Percentiles rank a stretch among this genome's conserved stretches.
phyloP scores from a whole-genome alignment of 2,329 filamentous ascomycete species.

The Aureobasidium sp. region DNA sequence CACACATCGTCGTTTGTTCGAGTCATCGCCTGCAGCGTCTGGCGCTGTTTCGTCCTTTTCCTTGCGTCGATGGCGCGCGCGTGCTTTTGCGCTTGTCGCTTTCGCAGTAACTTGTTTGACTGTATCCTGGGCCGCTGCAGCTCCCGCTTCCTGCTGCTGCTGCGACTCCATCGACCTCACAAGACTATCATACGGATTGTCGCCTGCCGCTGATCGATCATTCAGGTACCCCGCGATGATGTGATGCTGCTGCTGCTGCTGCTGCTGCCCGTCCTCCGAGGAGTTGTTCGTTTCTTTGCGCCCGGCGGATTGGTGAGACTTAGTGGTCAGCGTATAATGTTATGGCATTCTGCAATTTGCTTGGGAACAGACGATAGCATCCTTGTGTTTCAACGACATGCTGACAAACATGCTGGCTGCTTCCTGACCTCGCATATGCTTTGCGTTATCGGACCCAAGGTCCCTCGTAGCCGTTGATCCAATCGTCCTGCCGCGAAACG shows the following conservation, averaged over 20 bases:
- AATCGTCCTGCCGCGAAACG: neutral
- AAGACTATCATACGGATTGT: neutral
- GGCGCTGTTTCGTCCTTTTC: conserved; percentile 18
- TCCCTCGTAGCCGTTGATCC: neutral
- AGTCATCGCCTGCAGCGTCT: conserved; percentile 30
- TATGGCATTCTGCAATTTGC: neutral
- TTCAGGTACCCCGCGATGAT: neutral
- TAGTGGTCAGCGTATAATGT: neutral
- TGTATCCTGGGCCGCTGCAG: neutral
- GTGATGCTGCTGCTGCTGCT: too few species aligned
- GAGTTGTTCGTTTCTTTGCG: neutral
- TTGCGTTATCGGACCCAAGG: conserved; percentile 2
- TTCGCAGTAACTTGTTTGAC: neutral
- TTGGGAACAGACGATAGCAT: neutral
- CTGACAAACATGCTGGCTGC: conserved; percentile 9
- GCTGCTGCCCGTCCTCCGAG: neutral
- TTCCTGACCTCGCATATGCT: conserved; percentile 4
- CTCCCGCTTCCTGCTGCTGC: neutral
- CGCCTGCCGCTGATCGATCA: neutral
- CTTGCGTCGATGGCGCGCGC: conserved; percentile 16
- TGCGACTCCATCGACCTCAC: conserved; percentile 8
- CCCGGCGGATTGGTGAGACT: neutral
- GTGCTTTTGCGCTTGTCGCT: conserved; percentile 6
- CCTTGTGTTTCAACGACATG: neutral
- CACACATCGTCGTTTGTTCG: conserved; percentile 37